Percentiles rank a stretch among this genome's conserved stretches.
These are phyloP conservation scores for Chaetomium cochliodes DNA, from an alignment of 495 filamentous ascomycete species.

Conservation along the genomic window DNA sequence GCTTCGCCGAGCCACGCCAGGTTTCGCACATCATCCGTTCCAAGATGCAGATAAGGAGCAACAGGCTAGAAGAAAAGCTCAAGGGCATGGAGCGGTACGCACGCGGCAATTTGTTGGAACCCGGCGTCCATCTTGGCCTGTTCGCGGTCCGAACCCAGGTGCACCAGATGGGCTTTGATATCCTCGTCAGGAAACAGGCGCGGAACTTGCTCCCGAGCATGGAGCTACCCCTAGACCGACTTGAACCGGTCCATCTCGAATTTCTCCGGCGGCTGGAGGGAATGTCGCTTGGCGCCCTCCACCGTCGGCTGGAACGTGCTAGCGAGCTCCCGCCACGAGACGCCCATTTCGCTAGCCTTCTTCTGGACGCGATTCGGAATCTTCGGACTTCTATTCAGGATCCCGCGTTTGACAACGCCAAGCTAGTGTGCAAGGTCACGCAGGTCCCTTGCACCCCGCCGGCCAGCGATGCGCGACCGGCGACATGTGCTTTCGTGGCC, in stretches of 20 bases:
- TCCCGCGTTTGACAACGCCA: constrained; percentile 45
- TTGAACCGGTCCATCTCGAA: constrained; percentile 59
- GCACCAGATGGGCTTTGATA: constrained; percentile 64
- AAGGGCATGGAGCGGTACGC: constrained; percentile 61
- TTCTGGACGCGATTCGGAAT: constrained; percentile 40
- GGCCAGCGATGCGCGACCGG: constrained; percentile 23
- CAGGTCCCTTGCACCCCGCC: constrained; percentile 42
- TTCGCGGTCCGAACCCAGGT: constrained; percentile 71
- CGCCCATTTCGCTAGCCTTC: constrained; percentile 35
- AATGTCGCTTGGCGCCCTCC: constrained; percentile 52
- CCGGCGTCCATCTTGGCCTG: constrained; percentile 72
- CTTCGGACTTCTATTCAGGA: constrained; percentile 43
- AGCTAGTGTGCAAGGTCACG: constrained; percentile 39
- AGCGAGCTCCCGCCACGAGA: constrained; percentile 30
- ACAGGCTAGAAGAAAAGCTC: constrained; percentile 55
- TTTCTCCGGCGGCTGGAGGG: constrained; percentile 59
- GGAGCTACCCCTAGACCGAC: constrained; percentile 54
- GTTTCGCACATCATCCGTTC: constrained; percentile 65
- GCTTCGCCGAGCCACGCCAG: constrained; percentile 68
- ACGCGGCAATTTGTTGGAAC: constrained; percentile 51
- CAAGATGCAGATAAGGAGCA: constrained; percentile 66
- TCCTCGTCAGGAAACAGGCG: constrained; percentile 64
- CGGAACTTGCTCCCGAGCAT: constrained; percentile 68
- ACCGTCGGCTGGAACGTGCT: constrained; percentile 47
- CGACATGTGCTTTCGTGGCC: constrained; percentile 42